Conservation (phyloP, 2,329 filamentous ascomycete species). For the Penicillium capsulatum region DNA sequence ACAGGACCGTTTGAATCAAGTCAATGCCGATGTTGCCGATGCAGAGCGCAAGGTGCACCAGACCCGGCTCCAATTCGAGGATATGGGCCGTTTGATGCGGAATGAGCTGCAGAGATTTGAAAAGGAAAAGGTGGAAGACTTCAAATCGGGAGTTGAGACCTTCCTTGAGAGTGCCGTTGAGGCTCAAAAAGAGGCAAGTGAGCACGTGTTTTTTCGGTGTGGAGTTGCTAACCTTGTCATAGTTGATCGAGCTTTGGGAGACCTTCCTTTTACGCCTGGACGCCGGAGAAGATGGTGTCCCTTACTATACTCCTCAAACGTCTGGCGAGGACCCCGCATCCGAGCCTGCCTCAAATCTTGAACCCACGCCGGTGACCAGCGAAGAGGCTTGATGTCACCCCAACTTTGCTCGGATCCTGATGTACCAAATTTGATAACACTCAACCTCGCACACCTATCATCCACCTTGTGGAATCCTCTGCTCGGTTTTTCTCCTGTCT, state of each 20-base stretch:
- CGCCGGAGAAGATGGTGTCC: constrained; percentile 74
- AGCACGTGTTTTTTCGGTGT: neutral
- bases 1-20: constrained; percentile 89
- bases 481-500: too few species aligned
- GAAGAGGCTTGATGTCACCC: constrained; percentile 10
- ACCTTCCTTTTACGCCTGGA: constrained; percentile 96
- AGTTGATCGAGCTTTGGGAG: constrained; percentile 90
- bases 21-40: constrained; percentile 89
- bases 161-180: constrained; percentile 96
- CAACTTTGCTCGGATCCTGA: neutral
- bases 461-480: constrained; percentile 1
- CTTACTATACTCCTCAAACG: constrained; percentile 39
- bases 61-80: constrained; percentile 83
- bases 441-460: constrained; percentile 2
- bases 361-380: constrained; percentile 12
- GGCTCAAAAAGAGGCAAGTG: constrained; percentile 89
- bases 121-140: constrained; percentile 96
- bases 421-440: too few species aligned
- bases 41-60: constrained; percentile 91
- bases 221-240: constrained; percentile 41
- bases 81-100: constrained; percentile 93
- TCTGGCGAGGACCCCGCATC: constrained; percentile 17
- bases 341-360: constrained; percentile 6
- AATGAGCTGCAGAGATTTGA: constrained; percentile 90
- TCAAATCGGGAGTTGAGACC: constrained; percentile 96